Evolutionary conservation across 2,329 filamentous ascomycete genomes (phyloP), one percentile per base, ranked within the genome.

Genomic region (Aspergillus sp.): DNA sequence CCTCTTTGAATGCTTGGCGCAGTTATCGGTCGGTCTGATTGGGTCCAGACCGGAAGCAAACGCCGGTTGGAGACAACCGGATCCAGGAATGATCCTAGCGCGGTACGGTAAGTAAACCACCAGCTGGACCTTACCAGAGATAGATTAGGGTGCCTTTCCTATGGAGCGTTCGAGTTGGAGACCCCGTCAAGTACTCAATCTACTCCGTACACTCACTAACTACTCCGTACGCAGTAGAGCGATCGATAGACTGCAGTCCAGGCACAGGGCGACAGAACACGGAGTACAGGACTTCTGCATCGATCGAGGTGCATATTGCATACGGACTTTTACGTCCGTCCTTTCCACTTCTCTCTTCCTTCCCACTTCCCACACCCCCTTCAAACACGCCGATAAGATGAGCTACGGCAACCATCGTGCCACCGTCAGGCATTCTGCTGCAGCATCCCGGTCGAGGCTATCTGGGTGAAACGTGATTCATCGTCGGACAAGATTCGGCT

Each of bases 81-180:
- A 56, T 57, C 56, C 18, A 47, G 45, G 22, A 24, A 47, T 47
- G 45, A 24, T 47, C 45, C 45, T 47, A 47, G 45, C 45, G 45
- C 36, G 14, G 36, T 16, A 42, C 36, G 6, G 36, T n/a, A 12
- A 6, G 36, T 42, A 42, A n/a, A 29, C 26, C 26, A 29, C 7
- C 26, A 9, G 7, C 26, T 2, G 2, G 22, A 22, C 22, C 3
- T 22, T 2, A 22, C 22, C 22, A 22, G 22, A 22, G 22, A 22
- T 26, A 26, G 26, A 26, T 26, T 26, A 26, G 2, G 20, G 26
- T 26, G 26, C 36, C 12, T n/a, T 9, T n/a, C 3, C 16, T 42
- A 14, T 16, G 16, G 36, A 42, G 36, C 14, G 36, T 42, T 42
- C 36, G 36, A 42, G 36, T 42, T 42, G 36, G 36, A 39, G 36